phyloP scores from a whole-genome alignment of 1,284 basidiomycete species.

The Sanghuangporus baumii region DNA sequence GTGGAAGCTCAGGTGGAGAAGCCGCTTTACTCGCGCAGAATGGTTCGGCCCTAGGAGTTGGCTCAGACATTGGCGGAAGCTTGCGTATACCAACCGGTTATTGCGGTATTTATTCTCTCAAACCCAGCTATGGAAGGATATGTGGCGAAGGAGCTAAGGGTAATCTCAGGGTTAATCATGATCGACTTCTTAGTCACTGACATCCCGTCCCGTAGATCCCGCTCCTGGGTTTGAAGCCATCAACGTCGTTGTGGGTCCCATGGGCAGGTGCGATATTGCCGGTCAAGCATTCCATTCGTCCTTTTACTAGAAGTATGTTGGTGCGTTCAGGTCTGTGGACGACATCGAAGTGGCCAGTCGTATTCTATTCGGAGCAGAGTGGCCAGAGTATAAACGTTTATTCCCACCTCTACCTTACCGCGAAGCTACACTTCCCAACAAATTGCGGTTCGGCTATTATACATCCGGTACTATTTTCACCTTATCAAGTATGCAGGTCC shows the following conservation, averaged over 20 bases:
- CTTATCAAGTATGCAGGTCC: neutral
- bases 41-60: conserved; percentile 73
- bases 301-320: neutral
- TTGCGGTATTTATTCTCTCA: conserved; percentile 78
- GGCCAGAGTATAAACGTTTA: conserved; percentile 29
- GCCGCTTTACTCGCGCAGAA: conserved; percentile 71
- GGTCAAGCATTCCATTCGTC: too few relatives aligned
- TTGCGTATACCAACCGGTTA: conserved; percentile 76
- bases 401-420: conserved; percentile 57
- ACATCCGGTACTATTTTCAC: conserved; percentile 37
- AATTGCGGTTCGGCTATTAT: conserved; percentile 72
- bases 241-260: conserved; percentile 58
- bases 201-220: conserved; percentile 31
- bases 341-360: conserved; percentile 61
- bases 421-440: conserved; percentile 45
- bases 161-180: conserved; percentile 23
- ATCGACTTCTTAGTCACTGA: neutral
- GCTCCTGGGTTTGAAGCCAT: conserved; percentile 66
- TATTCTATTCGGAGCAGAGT: conserved; percentile 48
- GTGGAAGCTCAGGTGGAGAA: conserved; percentile 80
- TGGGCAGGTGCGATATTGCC: conserved; percentile 50
- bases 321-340: conserved; percentile 44
- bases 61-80: conserved; percentile 75
- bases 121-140: conserved; percentile 57
- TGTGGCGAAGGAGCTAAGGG: conserved; percentile 44